Percentiles rank a stretch among this genome's conserved stretches.
These are phyloP conservation scores for Rhizopus sp. DNA, from an alignment of 371 early-diverging fungal genomes.

Conservation along the genomic window DNA sequence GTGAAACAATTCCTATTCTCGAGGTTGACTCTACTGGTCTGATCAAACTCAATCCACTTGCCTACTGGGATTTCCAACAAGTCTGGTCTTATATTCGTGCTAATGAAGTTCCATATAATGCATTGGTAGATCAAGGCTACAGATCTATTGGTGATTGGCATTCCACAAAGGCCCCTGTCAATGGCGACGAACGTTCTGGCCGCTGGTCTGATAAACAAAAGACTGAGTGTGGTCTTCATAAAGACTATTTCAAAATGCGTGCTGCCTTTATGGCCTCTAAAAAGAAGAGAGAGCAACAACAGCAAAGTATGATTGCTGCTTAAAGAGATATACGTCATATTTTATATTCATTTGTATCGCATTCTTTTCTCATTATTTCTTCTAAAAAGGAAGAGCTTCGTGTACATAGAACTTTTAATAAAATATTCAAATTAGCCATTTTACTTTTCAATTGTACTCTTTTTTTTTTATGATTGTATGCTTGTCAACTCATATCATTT, in stretches of 20 bases:
- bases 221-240: constrained; percentile 93
- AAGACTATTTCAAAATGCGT: constrained; percentile 93
- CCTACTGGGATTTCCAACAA: constrained; percentile 85
- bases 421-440: too few relatives aligned
- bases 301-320: constrained; percentile 21
- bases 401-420: neutral
- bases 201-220: constrained; percentile 89
- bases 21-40: constrained; percentile 85
- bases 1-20: constrained; percentile 74
- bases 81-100: constrained; percentile 84
- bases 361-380: neutral
- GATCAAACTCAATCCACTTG: constrained; percentile 88
- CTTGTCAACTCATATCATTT: too few relatives aligned
- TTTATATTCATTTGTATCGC: neutral
- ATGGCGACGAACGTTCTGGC: constrained; percentile 85
- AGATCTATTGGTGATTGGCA: constrained; percentile 94
- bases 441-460: too few relatives aligned
- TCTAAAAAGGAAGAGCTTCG: neutral
- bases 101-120: constrained; percentile 91
- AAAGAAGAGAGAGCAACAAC: constrained; percentile 43
- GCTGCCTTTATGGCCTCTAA: constrained; percentile 62
- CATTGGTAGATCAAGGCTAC: constrained; percentile 87
- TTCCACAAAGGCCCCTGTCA: constrained; percentile 75
- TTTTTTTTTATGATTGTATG: too few relatives aligned
- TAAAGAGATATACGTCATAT: constrained; percentile 1